A percentile compares a stretch with the other conserved stretches of the same genome.
Evolutionary conservation across 371 early-diverging fungal species (phyloP).

Genomic region (Cokeromyces recurvatus): DNA sequence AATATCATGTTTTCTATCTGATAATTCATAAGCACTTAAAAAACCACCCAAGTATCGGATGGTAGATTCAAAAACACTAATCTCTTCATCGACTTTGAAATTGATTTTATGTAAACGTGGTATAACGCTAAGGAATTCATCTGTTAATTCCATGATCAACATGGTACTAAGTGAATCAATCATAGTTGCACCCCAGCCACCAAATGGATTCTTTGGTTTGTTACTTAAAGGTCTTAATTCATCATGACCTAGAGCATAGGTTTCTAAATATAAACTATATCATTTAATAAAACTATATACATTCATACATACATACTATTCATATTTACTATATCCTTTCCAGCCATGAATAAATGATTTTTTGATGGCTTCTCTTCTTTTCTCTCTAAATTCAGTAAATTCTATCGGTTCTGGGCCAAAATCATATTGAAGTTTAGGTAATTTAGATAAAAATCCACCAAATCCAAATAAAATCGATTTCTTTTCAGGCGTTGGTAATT

Average conservation of each 20-base stretch:
- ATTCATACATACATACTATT: too few species aligned
- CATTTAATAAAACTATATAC: too few species aligned
- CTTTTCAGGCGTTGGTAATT: neutral
- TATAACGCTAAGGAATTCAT: constrained; percentile 63
- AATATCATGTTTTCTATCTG: constrained; percentile 26
- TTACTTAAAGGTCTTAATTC: constrained; percentile 52
- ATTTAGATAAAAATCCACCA: constrained; percentile 13
- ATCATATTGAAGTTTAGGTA: constrained; percentile 19
- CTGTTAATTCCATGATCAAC: constrained; percentile 67
- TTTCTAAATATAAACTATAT: constrained; percentile 11
- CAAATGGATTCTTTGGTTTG: constrained; percentile 56
- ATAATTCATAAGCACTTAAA: constrained; percentile 74
- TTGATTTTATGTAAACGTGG: constrained; percentile 49
- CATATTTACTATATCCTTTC: constrained; percentile 65
- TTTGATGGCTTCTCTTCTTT: constrained; percentile 12
- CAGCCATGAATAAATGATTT: constrained; percentile 55
- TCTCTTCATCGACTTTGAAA: constrained; percentile 35
- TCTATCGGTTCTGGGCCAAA: constrained; percentile 15
- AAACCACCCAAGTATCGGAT: constrained; percentile 89
- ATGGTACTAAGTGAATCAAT: constrained; percentile 84
- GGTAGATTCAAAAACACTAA: constrained; percentile 83
- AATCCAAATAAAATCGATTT: constrained; percentile 13
- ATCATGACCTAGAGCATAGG: constrained; percentile 54
- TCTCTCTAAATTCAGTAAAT: constrained; percentile 13
- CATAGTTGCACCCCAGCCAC: constrained; percentile 72